Conservation (phyloP, 208 protist species). For the Leishmania tarentolae region DNA sequence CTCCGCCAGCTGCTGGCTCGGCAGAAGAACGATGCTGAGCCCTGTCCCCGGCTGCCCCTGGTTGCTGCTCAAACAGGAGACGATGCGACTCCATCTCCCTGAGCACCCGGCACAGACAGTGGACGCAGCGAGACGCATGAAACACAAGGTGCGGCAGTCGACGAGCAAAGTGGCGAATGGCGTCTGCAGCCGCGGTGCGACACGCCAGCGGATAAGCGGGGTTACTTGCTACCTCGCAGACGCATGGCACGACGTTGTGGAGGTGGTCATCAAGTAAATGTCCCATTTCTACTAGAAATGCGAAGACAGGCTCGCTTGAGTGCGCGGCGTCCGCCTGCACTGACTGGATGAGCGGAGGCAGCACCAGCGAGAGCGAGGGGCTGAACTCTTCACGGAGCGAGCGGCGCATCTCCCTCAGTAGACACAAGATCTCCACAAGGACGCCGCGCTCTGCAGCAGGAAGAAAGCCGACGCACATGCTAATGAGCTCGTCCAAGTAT, state of each 20-base stretch:
- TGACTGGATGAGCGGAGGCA: conserved; percentile 68
- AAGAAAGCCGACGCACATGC: conserved; percentile 57
- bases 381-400: conserved; percentile 85
- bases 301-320: conserved; percentile 68
- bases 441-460: conserved; percentile 56
- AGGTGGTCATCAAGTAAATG: conserved; percentile 76
- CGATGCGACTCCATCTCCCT: conserved; percentile 51
- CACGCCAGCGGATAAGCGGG: conserved; percentile 48
- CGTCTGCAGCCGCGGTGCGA: conserved; percentile 59
- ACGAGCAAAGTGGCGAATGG: conserved; percentile 74
- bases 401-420: conserved; percentile 69
- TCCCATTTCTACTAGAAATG: conserved; percentile 78
- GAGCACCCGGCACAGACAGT: conserved; percentile 83
- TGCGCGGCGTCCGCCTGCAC: conserved; percentile 60
- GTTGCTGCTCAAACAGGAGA: conserved; percentile 8
- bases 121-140: conserved; percentile 78
- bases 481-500: conserved; percentile 66
- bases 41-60: neutral
- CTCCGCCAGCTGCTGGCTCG: neutral
- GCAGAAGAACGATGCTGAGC: neutral
- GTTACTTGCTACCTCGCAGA: conserved; percentile 79
- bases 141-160: conserved; percentile 64
- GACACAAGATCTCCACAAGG: conserved; percentile 66
- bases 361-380: conserved; percentile 67
- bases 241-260: conserved; percentile 79